phyloP scores from a whole-genome alignment of 2,329 filamentous ascomycete genomes.

The Rugonectria rugulosa region DNA sequence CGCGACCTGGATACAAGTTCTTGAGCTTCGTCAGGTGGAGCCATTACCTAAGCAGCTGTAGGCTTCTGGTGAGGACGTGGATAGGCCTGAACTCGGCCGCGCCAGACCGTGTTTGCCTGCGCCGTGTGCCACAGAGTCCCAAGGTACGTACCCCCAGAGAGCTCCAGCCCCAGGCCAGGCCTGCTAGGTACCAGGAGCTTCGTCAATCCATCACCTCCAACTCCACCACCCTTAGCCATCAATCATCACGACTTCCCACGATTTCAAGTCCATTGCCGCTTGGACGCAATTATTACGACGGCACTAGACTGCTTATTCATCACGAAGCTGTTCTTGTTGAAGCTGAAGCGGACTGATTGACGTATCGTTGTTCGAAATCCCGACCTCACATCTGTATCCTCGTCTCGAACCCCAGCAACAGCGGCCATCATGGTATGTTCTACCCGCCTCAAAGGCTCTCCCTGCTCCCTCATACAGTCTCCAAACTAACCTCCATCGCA shows the following conservation, averaged over 20 bases:
- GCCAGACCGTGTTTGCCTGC: slow-evolving; percentile 47
- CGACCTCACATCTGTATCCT: slow-evolving; percentile 31
- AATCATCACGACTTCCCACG: slow-evolving; percentile 30
- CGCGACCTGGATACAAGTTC: too few relatives aligned
- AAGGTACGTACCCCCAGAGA: slow-evolving; percentile 33
- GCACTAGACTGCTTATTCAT: background rate
- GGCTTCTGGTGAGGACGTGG: slow-evolving; percentile 18
- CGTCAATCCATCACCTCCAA: slow-evolving; percentile 22
- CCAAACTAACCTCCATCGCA: slow-evolving; percentile 52
- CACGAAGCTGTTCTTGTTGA: background rate
- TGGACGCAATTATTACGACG: background rate
- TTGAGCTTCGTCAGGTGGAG: background rate
- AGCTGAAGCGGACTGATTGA: slow-evolving; percentile 28
- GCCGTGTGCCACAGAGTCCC: slow-evolving; percentile 20
- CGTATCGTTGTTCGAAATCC: slow-evolving; percentile 24
- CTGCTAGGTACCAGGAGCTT: slow-evolving; percentile 27
- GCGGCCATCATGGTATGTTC: slow-evolving; percentile 41
- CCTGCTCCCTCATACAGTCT: background rate
- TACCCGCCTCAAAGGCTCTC: slow-evolving; percentile 2
- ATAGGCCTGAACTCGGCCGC: slow-evolving; percentile 18
- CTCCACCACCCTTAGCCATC: slow-evolving; percentile 25
- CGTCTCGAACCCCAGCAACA: slow-evolving; percentile 23
- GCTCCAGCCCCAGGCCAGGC: slow-evolving; percentile 20
- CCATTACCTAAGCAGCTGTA: slow-evolving; percentile 15
- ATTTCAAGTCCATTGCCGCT: background rate